phyloP scores from a whole-genome alignment of 129 eudicot genomes.

The Flaveria linearis region DNA sequence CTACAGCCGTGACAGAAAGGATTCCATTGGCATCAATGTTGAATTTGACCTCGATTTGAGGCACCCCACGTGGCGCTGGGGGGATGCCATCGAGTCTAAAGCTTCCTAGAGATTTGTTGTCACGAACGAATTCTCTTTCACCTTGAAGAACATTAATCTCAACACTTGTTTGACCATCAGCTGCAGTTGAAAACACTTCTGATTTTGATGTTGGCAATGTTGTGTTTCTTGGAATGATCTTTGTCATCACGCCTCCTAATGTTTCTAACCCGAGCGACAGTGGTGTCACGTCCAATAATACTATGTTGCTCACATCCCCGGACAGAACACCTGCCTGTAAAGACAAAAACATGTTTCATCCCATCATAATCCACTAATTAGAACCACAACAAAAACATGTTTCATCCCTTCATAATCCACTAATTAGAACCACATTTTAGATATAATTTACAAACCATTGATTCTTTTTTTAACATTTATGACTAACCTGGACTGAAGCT shows the following conservation, averaged over 20 bases:
- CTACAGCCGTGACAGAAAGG: constrained; percentile 76
- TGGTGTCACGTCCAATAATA: constrained; percentile 81
- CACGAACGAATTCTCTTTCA: constrained; percentile 81
- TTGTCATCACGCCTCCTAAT: constrained; percentile 88
- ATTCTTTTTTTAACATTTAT: background rate
- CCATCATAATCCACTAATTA: background rate
- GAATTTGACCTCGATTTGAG: constrained; percentile 87
- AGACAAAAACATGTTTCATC: background rate
- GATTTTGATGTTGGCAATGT: constrained; percentile 85
- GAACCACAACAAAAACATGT: background rate
- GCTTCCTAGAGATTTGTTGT: constrained; percentile 81
- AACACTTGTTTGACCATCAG: constrained; percentile 85
- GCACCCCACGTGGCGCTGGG: constrained; percentile 91
- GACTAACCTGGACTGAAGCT: constrained; percentile 83
- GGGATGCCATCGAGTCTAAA: constrained; percentile 85
- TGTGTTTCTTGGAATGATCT: constrained; percentile 80
- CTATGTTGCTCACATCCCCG: constrained; percentile 84
- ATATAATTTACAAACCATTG: too few relatives aligned
- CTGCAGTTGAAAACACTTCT: constrained; percentile 90
- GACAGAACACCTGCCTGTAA: constrained; percentile 86
- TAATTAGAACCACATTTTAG: background rate
- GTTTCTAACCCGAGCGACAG: constrained; percentile 83
- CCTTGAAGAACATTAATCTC: constrained; percentile 91
- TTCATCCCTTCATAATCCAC: background rate
- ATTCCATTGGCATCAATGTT: constrained; percentile 92